phyloP scores from a whole-genome alignment of 169 alveolate species.

The Plasmodium ovale region DNA sequence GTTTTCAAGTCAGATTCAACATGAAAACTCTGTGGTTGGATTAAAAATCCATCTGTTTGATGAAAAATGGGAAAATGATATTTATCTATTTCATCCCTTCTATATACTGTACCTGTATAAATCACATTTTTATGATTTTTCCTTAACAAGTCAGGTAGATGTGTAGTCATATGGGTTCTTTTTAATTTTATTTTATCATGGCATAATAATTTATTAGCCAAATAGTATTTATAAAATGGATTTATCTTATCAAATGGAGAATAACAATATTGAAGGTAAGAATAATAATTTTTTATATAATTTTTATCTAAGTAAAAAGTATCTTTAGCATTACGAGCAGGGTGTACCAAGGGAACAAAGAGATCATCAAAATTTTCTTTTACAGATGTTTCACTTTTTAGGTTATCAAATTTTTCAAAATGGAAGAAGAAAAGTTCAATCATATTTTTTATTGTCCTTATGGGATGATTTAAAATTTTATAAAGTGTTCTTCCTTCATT shows the following conservation, averaged over 20 bases:
- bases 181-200: conserved; percentile 78
- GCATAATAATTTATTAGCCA: conserved; percentile 48
- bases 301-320: conserved; percentile 87
- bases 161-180: conserved; percentile 94
- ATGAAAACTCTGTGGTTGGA: conserved; percentile 71
- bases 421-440: conserved; percentile 62
- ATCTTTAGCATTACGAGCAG: conserved; percentile 89
- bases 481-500: conserved; percentile 51
- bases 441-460: conserved; percentile 51
- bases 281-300: conserved; percentile 64
- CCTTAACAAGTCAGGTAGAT: conserved; percentile 88
- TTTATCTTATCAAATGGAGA: conserved; percentile 42
- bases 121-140: conserved; percentile 86
- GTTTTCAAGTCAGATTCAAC: conserved; percentile 77
- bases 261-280: conserved; percentile 4
- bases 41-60: conserved; percentile 90
- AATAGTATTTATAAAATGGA: conserved; percentile 75
- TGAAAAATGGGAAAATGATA: conserved; percentile 96
- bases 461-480: conserved; percentile 46
- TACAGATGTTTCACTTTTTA: conserved; percentile 79
- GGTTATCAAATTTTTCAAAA: conserved; percentile 71
- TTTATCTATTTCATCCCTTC: conserved; percentile 94
- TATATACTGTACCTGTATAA: conserved; percentile 92
- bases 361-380: conserved; percentile 91
- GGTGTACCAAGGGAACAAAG: conserved; percentile 91